These are phyloP conservation scores for Cyclotella sp. DNA, from an alignment of 108 stramenopile genomes.

Conservation along the genomic window DNA sequence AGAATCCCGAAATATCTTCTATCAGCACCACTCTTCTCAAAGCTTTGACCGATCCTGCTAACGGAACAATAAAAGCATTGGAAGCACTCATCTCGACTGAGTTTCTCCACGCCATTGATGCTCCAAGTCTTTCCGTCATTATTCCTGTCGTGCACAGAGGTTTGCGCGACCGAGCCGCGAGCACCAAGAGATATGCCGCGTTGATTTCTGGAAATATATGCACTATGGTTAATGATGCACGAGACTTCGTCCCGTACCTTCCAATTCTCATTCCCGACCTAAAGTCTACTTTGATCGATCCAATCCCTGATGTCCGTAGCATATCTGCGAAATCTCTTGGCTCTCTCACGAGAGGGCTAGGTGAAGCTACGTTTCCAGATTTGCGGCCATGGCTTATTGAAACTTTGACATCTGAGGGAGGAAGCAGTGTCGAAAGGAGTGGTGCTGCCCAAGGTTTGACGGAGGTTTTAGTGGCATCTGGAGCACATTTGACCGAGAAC, in stretches of 20 bases:
- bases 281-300: constrained; percentile 90
- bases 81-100: constrained; percentile 89
- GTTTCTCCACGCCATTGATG: constrained; percentile 98
- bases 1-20: constrained; percentile 95
- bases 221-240: constrained; percentile 95
- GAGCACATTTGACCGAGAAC: constrained; percentile 65
- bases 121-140: constrained; percentile 96
- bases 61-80: constrained; percentile 72
- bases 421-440: constrained; percentile 92
- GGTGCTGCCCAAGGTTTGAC: constrained; percentile 98
- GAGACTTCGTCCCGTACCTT: constrained; percentile 95
- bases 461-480: constrained; percentile 88
- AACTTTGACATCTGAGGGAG: constrained; percentile 74
- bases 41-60: constrained; percentile 93
- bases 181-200: constrained; percentile 94
- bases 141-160: constrained; percentile 98
- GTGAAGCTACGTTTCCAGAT: constrained; percentile 90
- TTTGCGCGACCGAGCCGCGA: constrained; percentile 92
- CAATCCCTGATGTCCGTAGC: constrained; percentile 94
- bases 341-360: constrained; percentile 91
- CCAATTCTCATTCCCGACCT: constrained; percentile 92
- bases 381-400: constrained; percentile 95
- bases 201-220: constrained; percentile 98
- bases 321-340: constrained; percentile 90
- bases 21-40: constrained; percentile 80